phyloP scores from a whole-genome alignment of 192 early-diverging fungal genomes.

The Diversispora epigaea region DNA sequence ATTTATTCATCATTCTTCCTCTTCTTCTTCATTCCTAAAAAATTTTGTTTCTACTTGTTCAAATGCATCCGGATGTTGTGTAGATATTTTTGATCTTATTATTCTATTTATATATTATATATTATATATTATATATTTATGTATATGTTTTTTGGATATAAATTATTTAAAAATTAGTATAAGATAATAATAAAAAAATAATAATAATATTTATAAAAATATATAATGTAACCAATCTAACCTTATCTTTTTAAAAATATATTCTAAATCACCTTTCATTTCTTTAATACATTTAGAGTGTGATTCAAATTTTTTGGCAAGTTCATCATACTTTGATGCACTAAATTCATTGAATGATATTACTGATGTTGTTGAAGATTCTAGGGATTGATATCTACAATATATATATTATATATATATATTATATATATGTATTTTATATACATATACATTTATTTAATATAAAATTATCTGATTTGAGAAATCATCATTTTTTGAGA shows the following conservation, averaged over 20 bases:
- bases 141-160: background rate
- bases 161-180: no score
- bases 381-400: conserved; percentile 8
- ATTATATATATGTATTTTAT: no score
- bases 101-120: background rate
- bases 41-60: conserved; percentile 9
- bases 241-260: conserved; percentile 30
- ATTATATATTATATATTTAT: background rate
- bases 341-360: conserved; percentile 12
- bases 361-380: background rate
- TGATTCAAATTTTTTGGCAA: conserved; percentile 21
- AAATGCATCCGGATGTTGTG: conserved; percentile 17
- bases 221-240: background rate
- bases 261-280: conserved; percentile 29
- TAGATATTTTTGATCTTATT: conserved; percentile 17
- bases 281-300: conserved; percentile 27
- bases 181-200: background rate
- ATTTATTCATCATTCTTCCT: background rate
- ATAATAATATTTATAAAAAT: background rate
- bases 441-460: no score
- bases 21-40: background rate
- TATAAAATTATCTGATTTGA: no score
- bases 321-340: conserved; percentile 18
- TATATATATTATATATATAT: background rate
- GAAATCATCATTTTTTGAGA: no score